Evolutionary conservation across 495 filamentous ascomycete genomes (phyloP), one percentile per base, ranked within the genome.

Genomic region (Lepidopterella palustris): DNA sequence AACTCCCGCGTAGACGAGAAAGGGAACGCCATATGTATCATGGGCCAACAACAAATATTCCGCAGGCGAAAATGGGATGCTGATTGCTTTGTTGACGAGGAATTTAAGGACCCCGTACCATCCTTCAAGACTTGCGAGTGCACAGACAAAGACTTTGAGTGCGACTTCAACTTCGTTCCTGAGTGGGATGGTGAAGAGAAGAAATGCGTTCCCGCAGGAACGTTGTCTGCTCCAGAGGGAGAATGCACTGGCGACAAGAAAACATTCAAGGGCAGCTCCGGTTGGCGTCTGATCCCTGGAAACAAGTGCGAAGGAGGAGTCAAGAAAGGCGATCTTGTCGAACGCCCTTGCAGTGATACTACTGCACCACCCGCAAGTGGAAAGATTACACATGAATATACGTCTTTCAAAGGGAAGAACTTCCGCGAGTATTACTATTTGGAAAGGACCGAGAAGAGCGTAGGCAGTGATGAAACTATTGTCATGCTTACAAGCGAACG

Each of bases 21-120:
- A 1, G 85, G 85, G 2, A 79, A 95, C 24, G 82, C 90, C 18
- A 87, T 84, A 42, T 98, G 93, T 70, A 77, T 98, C 62, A 97
- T 97, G 93, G 93, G 93, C 5, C 90, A 92, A 63, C 90, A 84
- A 58, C 91, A 97, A 71, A 88, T 76, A 63, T 98, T 84, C 72
- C 77, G 75, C 21, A 82, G 93, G 58, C 82, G 93, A 26, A 96
- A 93, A 73, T 82, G 87, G 61, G 85, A 92, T 67, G 83, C 85
- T 0, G 80, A 95, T 55, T 98, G 95, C 73, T 95, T 95, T 73
- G 80, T 97, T 56, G 87, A 87, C 58, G 78, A 92, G 64, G 82
- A 90, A 48, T 96, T 92, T 74, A 82, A 90, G 66, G 86, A 92
- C 59, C 80, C 87, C 0, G 64, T 77, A 18, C 79, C 85, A 2